A percentile compares a stretch with the other conserved stretches of the same genome.
These are phyloP conservation scores for Cucurbita maxima DNA, from an alignment of 306 rosid species.

Conservation along the genomic window DNA sequence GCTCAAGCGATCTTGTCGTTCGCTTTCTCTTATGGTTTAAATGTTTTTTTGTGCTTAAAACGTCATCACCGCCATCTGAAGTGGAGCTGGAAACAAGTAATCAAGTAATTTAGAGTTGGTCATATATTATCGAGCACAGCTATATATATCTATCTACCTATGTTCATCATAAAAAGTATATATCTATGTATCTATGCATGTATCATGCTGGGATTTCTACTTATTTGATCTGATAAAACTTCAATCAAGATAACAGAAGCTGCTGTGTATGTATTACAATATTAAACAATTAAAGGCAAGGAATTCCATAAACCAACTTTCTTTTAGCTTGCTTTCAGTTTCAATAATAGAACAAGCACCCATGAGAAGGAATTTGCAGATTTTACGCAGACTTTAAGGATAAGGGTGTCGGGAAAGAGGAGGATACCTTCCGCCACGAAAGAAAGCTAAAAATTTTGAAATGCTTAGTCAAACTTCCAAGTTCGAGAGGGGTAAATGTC, in stretches of 20 bases:
- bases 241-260: not conserved
- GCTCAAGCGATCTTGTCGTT: constrained; percentile 22
- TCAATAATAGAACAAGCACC: not conserved
- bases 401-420: not conserved
- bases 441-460: not conserved
- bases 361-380: not conserved
- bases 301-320: not conserved
- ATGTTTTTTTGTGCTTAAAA: constrained; percentile 9
- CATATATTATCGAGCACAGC: too few relatives aligned
- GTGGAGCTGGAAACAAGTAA: constrained; percentile 38
- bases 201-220: not conserved
- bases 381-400: not conserved
- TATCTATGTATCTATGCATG: not conserved
- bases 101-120: not conserved
- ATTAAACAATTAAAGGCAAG: not conserved
- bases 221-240: not conserved
- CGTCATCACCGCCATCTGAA: constrained; percentile 18
- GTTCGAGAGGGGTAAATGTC: not conserved
- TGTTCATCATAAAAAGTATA: too few relatives aligned
- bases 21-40: constrained; percentile 34
- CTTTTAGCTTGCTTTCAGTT: not conserved
- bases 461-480: not conserved
- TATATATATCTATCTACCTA: not conserved
- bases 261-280: not conserved
- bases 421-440: not conserved